Evolutionary conservation across 495 filamentous ascomycete species (phyloP).

Genomic region (Choiromyces venosus): DNA sequence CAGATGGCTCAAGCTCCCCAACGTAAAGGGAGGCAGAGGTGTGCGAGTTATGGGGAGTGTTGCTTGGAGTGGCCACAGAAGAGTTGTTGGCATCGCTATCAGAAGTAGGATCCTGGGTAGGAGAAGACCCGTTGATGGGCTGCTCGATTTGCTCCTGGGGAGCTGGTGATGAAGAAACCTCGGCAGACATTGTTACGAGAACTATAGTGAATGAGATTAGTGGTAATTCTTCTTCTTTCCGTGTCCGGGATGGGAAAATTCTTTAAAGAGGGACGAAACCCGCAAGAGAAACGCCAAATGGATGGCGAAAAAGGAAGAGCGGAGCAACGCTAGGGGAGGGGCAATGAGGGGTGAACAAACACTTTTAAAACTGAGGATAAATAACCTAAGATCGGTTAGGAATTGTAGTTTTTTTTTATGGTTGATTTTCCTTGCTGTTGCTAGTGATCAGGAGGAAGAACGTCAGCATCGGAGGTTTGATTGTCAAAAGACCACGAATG

Average conservation of each 20-base stretch:
- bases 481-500: conserved; percentile 1
- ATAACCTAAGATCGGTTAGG: conserved; percentile 18
- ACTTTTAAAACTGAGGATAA: conserved; percentile 16
- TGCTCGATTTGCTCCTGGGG: conserved; percentile 61
- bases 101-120: conserved; percentile 51
- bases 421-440: conserved; percentile 15
- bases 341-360: conserved; percentile 18
- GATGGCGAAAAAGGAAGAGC: conserved; percentile 7
- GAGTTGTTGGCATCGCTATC: conserved; percentile 56
- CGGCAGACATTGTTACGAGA: conserved; percentile 55
- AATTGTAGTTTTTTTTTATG: conserved; percentile 15
- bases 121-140: conserved; percentile 47
- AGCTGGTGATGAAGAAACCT: conserved; percentile 55
- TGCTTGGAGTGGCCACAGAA: conserved; percentile 60
- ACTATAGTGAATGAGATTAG: conserved; percentile 7
- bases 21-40: conserved; percentile 97
- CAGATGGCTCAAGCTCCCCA: conserved; percentile 92
- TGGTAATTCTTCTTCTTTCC: background rate
- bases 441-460: conserved; percentile 16
- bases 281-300: conserved; percentile 16
- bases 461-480: conserved; percentile 13
- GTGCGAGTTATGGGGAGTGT: conserved; percentile 66
- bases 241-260: conserved; percentile 22
- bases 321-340: background rate
- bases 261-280: conserved; percentile 12